phyloP scores from a whole-genome alignment of 768 basidiomycete genomes.

The Cyclocybe aegerita region DNA sequence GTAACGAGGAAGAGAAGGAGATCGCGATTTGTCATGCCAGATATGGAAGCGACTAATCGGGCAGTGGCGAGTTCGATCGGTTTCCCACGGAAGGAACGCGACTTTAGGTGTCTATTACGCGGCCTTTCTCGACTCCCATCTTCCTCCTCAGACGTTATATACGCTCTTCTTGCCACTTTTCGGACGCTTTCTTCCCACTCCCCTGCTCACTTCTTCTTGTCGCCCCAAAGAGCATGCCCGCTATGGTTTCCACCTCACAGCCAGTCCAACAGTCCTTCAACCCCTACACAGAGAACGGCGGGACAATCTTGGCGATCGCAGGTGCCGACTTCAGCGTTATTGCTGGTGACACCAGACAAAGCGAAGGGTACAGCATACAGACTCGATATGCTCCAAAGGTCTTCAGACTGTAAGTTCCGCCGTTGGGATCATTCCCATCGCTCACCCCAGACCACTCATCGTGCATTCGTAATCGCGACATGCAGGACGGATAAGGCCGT shows the following conservation, averaged over 20 bases:
- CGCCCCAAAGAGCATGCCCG: constrained; percentile 26
- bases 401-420: constrained; percentile 74
- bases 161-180: constrained; percentile 16
- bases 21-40: constrained; percentile 11
- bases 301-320: constrained; percentile 94
- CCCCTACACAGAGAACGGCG: constrained; percentile 92
- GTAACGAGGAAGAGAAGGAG: constrained; percentile 18
- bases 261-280: constrained; percentile 66
- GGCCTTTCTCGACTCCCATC: constrained; percentile 32
- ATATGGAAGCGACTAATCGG: constrained; percentile 14
- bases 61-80: constrained; percentile 12
- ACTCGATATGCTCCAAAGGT: constrained; percentile 97
- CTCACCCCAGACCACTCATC: not conserved
- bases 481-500: constrained; percentile 88
- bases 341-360: constrained; percentile 95
- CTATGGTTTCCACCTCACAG: constrained; percentile 35
- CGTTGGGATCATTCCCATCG: constrained; percentile 3
- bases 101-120: constrained; percentile 41
- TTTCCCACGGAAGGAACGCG: constrained; percentile 42
- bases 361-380: constrained; percentile 97
- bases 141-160: constrained; percentile 28
- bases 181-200: constrained; percentile 20
- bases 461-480: constrained; percentile 3
- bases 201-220: constrained; percentile 13
- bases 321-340: constrained; percentile 93